A percentile compares a stretch with the other conserved stretches of the same genome.
phyloP scores from a whole-genome alignment of 139 green algal species.

The Nannochloris sp. region DNA sequence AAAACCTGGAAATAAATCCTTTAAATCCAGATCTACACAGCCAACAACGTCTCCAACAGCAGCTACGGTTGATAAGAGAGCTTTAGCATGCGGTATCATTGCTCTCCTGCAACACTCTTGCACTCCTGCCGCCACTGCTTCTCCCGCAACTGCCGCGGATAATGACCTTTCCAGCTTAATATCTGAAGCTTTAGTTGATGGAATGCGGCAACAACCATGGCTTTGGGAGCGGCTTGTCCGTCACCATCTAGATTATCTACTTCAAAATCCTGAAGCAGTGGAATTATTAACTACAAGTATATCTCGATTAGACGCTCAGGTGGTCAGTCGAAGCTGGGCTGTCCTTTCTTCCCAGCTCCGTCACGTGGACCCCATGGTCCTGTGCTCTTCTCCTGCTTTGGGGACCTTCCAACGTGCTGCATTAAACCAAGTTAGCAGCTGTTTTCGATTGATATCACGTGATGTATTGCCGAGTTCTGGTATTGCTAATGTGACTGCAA shows the following conservation, averaged over 20 bases:
- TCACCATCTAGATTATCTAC: constrained; percentile 4
- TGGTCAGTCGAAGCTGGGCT: not conserved
- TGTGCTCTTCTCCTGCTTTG: too few relatives aligned
- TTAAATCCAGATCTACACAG: not conserved
- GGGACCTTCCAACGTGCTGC: too few relatives aligned
- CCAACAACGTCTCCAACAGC: too few relatives aligned
- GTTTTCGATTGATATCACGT: not conserved
- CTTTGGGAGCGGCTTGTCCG: constrained; percentile 16
- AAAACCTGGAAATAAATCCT: constrained; percentile 3
- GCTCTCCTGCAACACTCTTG: constrained; percentile 1
- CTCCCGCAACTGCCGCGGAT: not conserved
- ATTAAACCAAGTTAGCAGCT: not conserved
- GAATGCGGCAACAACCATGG: constrained; percentile 16
- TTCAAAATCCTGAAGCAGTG: constrained; percentile 14
- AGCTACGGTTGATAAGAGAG: not conserved
- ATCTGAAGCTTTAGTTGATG: not conserved
- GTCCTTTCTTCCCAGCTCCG: not conserved
- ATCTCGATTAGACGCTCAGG: not conserved
- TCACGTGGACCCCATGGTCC: too few relatives aligned
- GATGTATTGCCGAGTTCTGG: not conserved
- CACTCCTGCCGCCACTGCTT: not conserved
- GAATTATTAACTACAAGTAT: not conserved
- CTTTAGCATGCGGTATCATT: constrained; percentile 2
- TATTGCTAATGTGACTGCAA: not conserved
- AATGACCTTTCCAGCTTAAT: not conserved